phyloP scores from a whole-genome alignment of 2,329 filamentous ascomycete species.

The Mollisia scopiformis region DNA sequence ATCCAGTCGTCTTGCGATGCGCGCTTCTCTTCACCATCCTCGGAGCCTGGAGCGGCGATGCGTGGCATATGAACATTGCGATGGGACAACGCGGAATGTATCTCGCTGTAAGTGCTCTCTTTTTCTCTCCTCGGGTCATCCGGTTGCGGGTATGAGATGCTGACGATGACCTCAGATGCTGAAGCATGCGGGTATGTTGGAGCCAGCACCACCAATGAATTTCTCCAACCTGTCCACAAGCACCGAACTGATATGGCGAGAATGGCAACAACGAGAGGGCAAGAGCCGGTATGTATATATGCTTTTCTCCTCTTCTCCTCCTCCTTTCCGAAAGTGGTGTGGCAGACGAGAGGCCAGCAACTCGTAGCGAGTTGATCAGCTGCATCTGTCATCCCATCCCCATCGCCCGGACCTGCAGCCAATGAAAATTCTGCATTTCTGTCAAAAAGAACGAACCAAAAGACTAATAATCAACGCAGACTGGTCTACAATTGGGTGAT shows the following conservation, averaged over 20 bases:
- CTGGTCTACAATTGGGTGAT: conserved; percentile 77
- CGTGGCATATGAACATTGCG: conserved; percentile 78
- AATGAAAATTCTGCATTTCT: neutral
- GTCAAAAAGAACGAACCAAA: neutral
- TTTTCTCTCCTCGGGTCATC: neutral
- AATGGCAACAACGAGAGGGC: conserved; percentile 68
- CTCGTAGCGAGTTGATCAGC: neutral
- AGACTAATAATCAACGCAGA: conserved; percentile 41
- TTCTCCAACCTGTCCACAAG: conserved; percentile 44
- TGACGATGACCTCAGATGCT: conserved; percentile 55
- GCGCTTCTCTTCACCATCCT: conserved; percentile 70
- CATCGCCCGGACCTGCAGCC: neutral
- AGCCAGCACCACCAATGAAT: conserved; percentile 49
- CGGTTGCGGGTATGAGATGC: neutral
- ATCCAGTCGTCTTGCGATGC: conserved; percentile 65
- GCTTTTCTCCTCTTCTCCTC: neutral
- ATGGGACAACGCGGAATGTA: conserved; percentile 78
- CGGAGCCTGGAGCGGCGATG: conserved; percentile 74
- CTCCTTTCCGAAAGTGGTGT: too few relatives aligned
- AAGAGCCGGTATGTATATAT: conserved; percentile 57
- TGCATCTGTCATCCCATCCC: conserved; percentile 6
- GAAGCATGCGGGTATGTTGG: conserved; percentile 68
- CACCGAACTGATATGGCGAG: conserved; percentile 59
- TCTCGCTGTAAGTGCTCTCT: conserved; percentile 52
- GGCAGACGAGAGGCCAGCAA: too few relatives aligned